Evolutionary conservation across 495 filamentous ascomycete genomes (phyloP).

Genomic region (Talaromyces thailandensis): DNA sequence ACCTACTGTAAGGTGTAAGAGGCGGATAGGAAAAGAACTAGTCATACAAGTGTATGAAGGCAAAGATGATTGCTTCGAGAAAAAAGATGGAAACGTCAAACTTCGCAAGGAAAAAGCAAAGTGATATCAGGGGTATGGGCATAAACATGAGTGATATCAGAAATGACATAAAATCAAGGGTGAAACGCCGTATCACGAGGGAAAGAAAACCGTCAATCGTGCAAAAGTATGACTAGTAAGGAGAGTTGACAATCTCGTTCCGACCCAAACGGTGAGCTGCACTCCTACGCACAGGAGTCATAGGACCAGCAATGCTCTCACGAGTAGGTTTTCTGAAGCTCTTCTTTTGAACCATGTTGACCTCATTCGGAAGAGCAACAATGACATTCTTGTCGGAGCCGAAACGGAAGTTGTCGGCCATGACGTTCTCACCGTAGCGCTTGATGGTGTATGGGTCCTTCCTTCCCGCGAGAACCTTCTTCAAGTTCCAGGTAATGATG

Average conservation of each 20-base stretch:
- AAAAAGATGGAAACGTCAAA: no score
- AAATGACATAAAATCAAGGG: background rate
- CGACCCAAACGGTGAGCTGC: slow-evolving; percentile 51
- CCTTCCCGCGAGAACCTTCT: slow-evolving; percentile 68
- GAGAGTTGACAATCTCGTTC: slow-evolving; percentile 78
- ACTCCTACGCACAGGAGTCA: slow-evolving; percentile 40
- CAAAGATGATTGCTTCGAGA: background rate
- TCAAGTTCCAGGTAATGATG: slow-evolving; percentile 92
- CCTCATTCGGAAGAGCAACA: slow-evolving; percentile 91
- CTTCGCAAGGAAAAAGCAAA: background rate
- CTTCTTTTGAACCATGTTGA: slow-evolving; percentile 88
- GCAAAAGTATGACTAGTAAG: slow-evolving; percentile 44
- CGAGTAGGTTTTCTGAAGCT: slow-evolving; percentile 80
- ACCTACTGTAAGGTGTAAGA: background rate
- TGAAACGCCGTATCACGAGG: background rate
- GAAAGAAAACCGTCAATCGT: background rate
- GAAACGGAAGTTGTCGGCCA: slow-evolving; percentile 98
- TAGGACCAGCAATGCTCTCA: slow-evolving; percentile 75
- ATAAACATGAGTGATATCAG: background rate
- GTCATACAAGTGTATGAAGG: background rate
- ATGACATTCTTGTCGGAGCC: slow-evolving; percentile 96
- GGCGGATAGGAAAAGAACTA: background rate
- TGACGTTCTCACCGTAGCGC: slow-evolving; percentile 88
- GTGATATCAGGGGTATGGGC: background rate
- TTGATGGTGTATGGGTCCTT: slow-evolving; percentile 94